Evolutionary conservation across 768 basidiomycete species (phyloP).

Genomic region (Russula lepida): DNA sequence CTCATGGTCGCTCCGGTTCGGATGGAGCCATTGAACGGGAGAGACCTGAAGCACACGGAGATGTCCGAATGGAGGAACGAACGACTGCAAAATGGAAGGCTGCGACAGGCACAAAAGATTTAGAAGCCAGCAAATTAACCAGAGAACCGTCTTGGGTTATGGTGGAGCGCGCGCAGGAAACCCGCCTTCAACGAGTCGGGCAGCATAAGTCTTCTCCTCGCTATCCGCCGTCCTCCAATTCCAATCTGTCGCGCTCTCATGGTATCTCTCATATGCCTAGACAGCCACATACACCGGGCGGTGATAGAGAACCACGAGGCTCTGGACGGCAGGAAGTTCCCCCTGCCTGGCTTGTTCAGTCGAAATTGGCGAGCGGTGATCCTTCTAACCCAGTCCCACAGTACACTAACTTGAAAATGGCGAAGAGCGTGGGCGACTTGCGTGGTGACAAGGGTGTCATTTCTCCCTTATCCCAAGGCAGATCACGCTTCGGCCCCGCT

Average conservation of each 20-base stretch:
- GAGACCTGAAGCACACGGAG: constrained; percentile 5
- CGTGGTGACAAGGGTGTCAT: constrained; percentile 15
- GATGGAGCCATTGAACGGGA: constrained; percentile 47
- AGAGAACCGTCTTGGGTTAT: constrained; percentile 16
- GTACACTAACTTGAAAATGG: constrained; percentile 19
- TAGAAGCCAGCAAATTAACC: constrained; percentile 6
- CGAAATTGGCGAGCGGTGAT: constrained; percentile 30
- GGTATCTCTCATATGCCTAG: constrained; percentile 23
- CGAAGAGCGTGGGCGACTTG: constrained; percentile 22
- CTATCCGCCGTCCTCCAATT: constrained; percentile 6
- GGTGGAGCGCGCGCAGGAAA: constrained; percentile 1
- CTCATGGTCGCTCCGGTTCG: constrained; percentile 41
- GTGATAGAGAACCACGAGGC: constrained; percentile 18
- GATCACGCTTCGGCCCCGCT: constrained; percentile 7
- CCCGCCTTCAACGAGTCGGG: constrained; percentile 7
- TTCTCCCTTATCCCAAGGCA: constrained; percentile 2
- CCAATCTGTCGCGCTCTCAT: constrained; percentile 5
- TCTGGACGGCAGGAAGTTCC: constrained; percentile 39
- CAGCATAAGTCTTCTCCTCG: constrained; percentile 19
- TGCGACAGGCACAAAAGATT: constrained; percentile 1
- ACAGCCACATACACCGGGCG: constrained; percentile 18
- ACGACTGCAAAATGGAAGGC: constrained; percentile 2
- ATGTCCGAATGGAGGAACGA: constrained; percentile 9
- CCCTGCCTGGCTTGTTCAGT: constrained; percentile 39
- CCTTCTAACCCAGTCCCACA: constrained; percentile 12